Conservation (phyloP, 441 rosid genomes). For the Capsella rubella region DNA sequence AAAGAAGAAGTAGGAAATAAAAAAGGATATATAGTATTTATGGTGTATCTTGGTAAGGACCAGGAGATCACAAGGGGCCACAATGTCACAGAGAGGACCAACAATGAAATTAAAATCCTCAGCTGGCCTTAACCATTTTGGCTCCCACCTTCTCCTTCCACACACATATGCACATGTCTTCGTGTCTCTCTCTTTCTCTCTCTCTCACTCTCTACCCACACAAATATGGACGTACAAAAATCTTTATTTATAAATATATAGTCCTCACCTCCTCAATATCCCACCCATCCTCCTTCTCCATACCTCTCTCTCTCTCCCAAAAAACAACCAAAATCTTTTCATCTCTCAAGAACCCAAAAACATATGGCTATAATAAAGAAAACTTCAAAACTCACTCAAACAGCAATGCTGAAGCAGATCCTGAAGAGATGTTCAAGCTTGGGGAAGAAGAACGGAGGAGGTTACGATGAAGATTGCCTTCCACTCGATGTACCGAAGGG, state of each 20-base stretch:
- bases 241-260: slow-evolving; percentile 44
- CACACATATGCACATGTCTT: slow-evolving; percentile 59
- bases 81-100: slow-evolving; percentile 65
- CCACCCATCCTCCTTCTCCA: slow-evolving; percentile 42
- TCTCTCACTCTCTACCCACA: slow-evolving; percentile 41
- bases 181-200: slow-evolving; percentile 48
- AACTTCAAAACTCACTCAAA: slow-evolving; percentile 67
- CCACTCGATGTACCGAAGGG: slow-evolving; percentile 97
- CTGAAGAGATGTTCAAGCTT: slow-evolving; percentile 90
- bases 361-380: slow-evolving; percentile 73
- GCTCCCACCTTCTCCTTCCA: slow-evolving; percentile 67
- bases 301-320: slow-evolving; percentile 47
- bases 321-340: slow-evolving; percentile 26
- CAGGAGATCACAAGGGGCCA: slow-evolving; percentile 56
- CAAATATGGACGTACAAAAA: slow-evolving; percentile 36
- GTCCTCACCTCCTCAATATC: slow-evolving; percentile 32
- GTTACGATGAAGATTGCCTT: slow-evolving; percentile 64
- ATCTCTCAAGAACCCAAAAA: slow-evolving; percentile 24
- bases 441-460: slow-evolving; percentile 68
- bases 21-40: slow-evolving; percentile 3
- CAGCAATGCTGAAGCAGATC: slow-evolving; percentile 82
- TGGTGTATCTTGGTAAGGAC: slow-evolving; percentile 39
- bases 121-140: slow-evolving; percentile 49
- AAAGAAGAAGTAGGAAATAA: background rate
- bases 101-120: slow-evolving; percentile 51